phyloP scores from a whole-genome alignment of 495 filamentous ascomycete species.

The Annulohypoxylon maeteangense region DNA sequence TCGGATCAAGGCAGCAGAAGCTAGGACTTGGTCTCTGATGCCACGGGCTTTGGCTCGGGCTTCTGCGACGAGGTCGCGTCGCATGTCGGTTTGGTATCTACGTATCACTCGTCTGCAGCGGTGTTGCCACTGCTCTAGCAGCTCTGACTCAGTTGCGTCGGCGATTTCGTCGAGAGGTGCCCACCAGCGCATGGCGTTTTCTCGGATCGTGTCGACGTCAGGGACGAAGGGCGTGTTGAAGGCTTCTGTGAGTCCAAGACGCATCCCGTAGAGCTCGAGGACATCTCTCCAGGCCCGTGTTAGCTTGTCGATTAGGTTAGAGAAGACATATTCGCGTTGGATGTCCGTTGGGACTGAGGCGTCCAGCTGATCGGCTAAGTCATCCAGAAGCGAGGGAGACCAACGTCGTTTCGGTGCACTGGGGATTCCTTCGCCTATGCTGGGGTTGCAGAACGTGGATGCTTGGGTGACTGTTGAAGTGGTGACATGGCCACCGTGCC shows the following conservation, averaged over 20 bases:
- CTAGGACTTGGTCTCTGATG: slow-evolving; percentile 13
- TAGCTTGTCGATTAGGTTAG: neutral
- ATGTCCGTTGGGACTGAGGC: neutral
- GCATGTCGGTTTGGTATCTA: neutral
- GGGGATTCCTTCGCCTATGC: neutral
- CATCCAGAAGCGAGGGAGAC: neutral
- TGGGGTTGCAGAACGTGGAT: neutral
- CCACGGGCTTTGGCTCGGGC: neutral
- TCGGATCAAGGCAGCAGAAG: neutral
- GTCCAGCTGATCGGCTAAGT: neutral
- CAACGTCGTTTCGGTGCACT: neutral
- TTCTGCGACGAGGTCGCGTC: neutral
- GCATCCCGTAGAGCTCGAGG: neutral
- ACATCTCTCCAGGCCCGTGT: neutral
- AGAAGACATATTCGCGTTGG: slow-evolving; percentile 19
- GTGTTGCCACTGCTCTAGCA: neutral
- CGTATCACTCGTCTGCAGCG: neutral
- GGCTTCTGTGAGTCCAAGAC: neutral
- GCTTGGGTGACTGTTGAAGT: neutral
- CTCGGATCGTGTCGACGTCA: neutral
- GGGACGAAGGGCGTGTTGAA: slow-evolving; percentile 1
- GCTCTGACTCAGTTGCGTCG: neutral
- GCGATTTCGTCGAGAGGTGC: slow-evolving; percentile 5
- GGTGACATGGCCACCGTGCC: no score
- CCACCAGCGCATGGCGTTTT: neutral